Evolutionary conservation across 1,139 yeast species (phyloP), one percentile per base, ranked within the genome.

Genomic region (Blastobotrys serpentis): DNA sequence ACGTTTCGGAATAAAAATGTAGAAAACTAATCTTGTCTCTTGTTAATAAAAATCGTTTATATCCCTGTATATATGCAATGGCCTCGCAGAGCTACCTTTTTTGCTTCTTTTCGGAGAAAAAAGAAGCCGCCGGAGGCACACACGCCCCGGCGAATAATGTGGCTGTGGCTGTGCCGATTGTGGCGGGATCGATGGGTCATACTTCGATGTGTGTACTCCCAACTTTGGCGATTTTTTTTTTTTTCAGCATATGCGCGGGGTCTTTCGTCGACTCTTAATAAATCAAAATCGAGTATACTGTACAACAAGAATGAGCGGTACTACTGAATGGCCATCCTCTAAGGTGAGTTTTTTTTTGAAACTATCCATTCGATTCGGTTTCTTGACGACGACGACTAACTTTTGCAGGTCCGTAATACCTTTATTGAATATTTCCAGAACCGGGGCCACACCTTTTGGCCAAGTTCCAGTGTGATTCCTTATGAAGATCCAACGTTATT

Each of bases 401-500:
- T 21, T 10, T n/a, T 13, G 11, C 17, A 79, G 66, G 98, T 92
- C 61, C 87, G 99, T 72, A 71, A 77, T 56, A 86, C 98, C 42
- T 92, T 87, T 67, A 75, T 92, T 62, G 85, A 89, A 56, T 92
- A 73, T 65, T 92, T 92, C 73, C 65, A 72, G 42, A 75, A 76
- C 45, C 72, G 75, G 44, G 75, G 75, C 19, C 99, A 92, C 68
- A 81, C 81, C 1, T 89, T 77, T 67, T 92, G 92, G 47, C 89
- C 96, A 29, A 85, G 95, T 1, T 89, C 98, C 3, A 87, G 97
- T 1, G 98, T 92, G 33, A 84, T 92, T 52, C 99, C 99, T 49
- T 95, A 85, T 68, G 96, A 92, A 71, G 99, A 92, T 67, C 98
- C 98, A 48, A 90, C 98, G 14, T 77, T 90, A 57, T 74, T 92